Base-by-base conservation (phyloP, 805 yeast genomes). In the Zygotorulaspora sp. region DNA sequence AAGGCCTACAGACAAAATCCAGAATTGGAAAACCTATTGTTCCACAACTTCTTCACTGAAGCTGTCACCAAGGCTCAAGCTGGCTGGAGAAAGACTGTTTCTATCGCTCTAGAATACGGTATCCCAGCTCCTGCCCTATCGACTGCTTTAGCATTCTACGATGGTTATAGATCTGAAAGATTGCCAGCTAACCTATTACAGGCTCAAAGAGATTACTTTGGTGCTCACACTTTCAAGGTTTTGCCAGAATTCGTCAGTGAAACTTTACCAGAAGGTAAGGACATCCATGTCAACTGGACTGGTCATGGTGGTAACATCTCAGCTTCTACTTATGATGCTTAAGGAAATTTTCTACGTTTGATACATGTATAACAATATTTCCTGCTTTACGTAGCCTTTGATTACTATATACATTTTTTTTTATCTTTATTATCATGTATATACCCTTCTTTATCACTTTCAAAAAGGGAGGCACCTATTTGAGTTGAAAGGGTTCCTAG, bases 131-230 rank as follows among this genome's bases (percentile, higher is more conserved):
- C 98, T 58, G 97, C 97, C 56, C 88, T 89, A 79, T 68, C 95
- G 48, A 88, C 97, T 50, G 98, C 97, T 57, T 76, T 90, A 69
- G 72, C 96, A 42, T 90, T 90, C 88, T 92, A 86, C 78, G 98
- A 90, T 66, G 97, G 97, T 69, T 89, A 85, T 87, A 83, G 97
- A 80, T 83, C 96, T 44, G 95, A 78, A 50, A 78, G 82, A 67
- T 75, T 89, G 63, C 97, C 97, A 63, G 98, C 98, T 53, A 90
- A 90, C 83, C 77, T 90, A 71, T 76, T 90, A 66, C 98, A 90
- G 76, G 98, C 97, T 61, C 98, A 90, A 79, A 87, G 98, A 78
- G 98, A 90, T 70, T 90, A 88, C 86, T 90, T 90, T 62, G 98
- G 98, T 72, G 97, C 98, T 52, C 98, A 90, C 79, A 92, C 98